Conservation (phyloP, 106 monocot species). For the Cymbidium sinense region DNA sequence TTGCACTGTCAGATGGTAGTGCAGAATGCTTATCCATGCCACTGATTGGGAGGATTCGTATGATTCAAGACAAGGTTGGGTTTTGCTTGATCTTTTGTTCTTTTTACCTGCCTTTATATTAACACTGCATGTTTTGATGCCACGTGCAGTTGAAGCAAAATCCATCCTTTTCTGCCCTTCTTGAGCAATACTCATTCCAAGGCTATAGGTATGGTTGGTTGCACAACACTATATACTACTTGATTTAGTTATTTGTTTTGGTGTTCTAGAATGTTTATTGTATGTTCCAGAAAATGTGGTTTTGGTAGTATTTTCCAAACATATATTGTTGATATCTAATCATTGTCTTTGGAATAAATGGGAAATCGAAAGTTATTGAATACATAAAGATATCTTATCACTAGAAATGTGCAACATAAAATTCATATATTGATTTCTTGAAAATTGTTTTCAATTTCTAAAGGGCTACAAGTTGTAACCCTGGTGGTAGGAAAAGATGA, state of each 20-base stretch:
- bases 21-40: conserved; percentile 61
- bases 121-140: conserved; percentile 1
- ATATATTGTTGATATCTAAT: too few species aligned
- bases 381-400: too few species aligned
- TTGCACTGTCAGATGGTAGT: conserved; percentile 35
- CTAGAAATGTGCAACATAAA: too few species aligned
- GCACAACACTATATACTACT: neutral
- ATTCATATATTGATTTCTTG: neutral
- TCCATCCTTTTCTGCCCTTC: conserved; percentile 58
- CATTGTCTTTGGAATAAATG: too few species aligned
- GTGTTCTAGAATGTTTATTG: neutral
- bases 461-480: neutral
- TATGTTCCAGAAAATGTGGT: neutral
- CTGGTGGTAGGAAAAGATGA: neutral
- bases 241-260: neutral
- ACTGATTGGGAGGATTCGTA: conserved; percentile 47
- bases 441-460: neutral
- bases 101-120: neutral
- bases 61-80: conserved; percentile 39
- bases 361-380: too few species aligned
- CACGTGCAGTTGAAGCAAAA: conserved; percentile 49
- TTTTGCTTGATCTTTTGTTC: neutral
- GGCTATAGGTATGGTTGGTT: conserved; percentile 60
- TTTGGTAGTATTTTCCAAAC: too few species aligned
- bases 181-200: conserved; percentile 42